Evolutionary conservation across 1,284 basidiomycete species (phyloP).

Genomic region (Leccinum laetum): DNA sequence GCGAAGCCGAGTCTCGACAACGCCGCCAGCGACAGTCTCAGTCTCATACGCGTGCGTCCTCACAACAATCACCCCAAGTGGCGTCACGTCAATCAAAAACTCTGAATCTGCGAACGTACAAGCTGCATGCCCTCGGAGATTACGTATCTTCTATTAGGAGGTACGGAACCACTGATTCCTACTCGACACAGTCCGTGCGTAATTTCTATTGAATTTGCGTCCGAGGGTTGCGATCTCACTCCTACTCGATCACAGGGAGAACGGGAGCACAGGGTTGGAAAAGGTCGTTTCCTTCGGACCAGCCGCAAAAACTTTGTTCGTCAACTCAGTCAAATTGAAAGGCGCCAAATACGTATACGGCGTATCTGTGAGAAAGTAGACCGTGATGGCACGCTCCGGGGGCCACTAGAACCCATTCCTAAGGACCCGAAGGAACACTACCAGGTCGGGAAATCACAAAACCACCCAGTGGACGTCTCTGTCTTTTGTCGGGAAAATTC

Average conservation of each 20-base stretch:
- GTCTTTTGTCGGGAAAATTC: no score
- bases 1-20: neutral
- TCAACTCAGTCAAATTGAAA: neutral
- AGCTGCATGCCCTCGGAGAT: neutral
- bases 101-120: no score
- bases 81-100: no score
- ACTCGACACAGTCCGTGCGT: neutral
- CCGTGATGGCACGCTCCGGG: neutral
- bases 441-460: neutral
- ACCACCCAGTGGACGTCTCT: neutral
- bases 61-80: no score
- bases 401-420: neutral
- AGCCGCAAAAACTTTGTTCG: neutral
- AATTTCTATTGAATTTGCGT: neutral
- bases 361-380: neutral
- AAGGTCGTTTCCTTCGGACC: neutral
- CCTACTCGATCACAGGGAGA: neutral
- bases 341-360: neutral
- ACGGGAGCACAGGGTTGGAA: neutral
- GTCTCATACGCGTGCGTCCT: neutral
- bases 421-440: neutral
- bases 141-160: neutral
- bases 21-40: neutral
- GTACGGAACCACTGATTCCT: neutral
- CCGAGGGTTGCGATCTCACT: neutral